Base-by-base conservation (phyloP, 495 filamentous ascomycete genomes). In the Penicillium diatomitis region DNA sequence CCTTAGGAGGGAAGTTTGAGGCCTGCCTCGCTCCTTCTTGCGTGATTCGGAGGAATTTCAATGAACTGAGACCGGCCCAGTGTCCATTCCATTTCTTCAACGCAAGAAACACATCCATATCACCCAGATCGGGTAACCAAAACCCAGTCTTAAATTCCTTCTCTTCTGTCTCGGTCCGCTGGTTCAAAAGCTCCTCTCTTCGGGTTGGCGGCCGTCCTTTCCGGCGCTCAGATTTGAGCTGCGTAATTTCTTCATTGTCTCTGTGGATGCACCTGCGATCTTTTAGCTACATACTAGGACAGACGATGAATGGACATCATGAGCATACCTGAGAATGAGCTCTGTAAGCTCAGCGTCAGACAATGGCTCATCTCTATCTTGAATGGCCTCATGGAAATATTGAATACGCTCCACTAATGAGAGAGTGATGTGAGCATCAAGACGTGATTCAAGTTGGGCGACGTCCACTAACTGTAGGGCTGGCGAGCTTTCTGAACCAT, bases 141-240 rank as follows among this genome's bases (percentile, higher is more conserved):
- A 94, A 95, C 0, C 92, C 92, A 30, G 83, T 85, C 41, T 80
- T 75, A 53, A 87, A 85, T 69, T 98, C 92, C 59, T 84, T 85
- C 55, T 84, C 70, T 54, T 96, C 87, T 12, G 68, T 68, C 12
- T 75, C 73, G 41, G 85, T 81, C 41, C 81, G 79, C 57, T 90
- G 81, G 52, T 76, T 79, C 28, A 97, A 68, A 4, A 85, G 66
- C 62, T 90, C 87, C 58, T 96, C 88, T 46, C 80, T 78, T 31
- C 81, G 77, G 56, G 78, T 86, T 4, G 90, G 71, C 27, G 94
- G 88, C 31, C 92, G 80, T 10, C 94, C 91, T 36, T 87, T 77
- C 27, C 94, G 78, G 8, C 90, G 83, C 41, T 85, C 77, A 53
- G 81, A 81, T 63, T 90, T 84, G 47, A 92, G 63, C 47, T 78